Evolutionary conservation across 2,329 filamentous ascomycete genomes (phyloP).

Genomic region (Arachnopeziza araneosa): DNA sequence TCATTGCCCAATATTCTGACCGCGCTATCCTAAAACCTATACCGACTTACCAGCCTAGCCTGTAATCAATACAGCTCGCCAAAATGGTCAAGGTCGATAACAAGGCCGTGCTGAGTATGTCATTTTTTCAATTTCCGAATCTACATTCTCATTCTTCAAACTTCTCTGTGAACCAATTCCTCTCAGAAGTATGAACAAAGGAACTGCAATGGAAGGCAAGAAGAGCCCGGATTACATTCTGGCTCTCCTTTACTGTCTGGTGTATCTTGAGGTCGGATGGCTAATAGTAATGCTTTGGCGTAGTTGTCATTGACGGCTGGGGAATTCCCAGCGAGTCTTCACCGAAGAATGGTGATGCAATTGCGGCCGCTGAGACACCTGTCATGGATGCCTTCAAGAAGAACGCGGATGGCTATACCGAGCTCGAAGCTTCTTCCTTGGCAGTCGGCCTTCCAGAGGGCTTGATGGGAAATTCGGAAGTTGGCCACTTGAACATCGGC

Average conservation of each 20-base stretch:
- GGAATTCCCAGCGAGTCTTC: slow-evolving; percentile 77
- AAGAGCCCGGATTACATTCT: slow-evolving; percentile 35
- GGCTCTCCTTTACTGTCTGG: slow-evolving; percentile 44
- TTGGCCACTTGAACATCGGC: slow-evolving; percentile 97
- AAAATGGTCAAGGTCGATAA: slow-evolving; percentile 63
- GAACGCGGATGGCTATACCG: slow-evolving; percentile 76
- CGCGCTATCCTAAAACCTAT: not conserved
- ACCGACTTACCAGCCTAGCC: not conserved
- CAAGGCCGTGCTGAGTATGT: slow-evolving; percentile 62
- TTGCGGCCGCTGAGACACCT: slow-evolving; percentile 86
- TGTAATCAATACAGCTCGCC: slow-evolving; percentile 16
- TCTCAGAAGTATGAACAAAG: not conserved
- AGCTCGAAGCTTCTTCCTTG: slow-evolving; percentile 92
- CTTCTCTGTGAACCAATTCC: not conserved
- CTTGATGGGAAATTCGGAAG: slow-evolving; percentile 98
- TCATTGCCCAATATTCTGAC: not conserved
- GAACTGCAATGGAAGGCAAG: not conserved
- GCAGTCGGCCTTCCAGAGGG: slow-evolving; percentile 95
- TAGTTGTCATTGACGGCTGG: slow-evolving; percentile 99
- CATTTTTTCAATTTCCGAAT: not conserved
- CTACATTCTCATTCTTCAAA: not conserved
- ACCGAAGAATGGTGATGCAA: slow-evolving; percentile 87
- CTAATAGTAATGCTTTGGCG: slow-evolving; percentile 51
- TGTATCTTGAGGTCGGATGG: slow-evolving; percentile 53
- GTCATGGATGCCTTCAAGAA: slow-evolving; percentile 90